Evolutionary conservation across 176 grass and related monocot species (phyloP), one percentile per base, ranked within the genome.

Genomic region (Eragrostis nindensis): DNA sequence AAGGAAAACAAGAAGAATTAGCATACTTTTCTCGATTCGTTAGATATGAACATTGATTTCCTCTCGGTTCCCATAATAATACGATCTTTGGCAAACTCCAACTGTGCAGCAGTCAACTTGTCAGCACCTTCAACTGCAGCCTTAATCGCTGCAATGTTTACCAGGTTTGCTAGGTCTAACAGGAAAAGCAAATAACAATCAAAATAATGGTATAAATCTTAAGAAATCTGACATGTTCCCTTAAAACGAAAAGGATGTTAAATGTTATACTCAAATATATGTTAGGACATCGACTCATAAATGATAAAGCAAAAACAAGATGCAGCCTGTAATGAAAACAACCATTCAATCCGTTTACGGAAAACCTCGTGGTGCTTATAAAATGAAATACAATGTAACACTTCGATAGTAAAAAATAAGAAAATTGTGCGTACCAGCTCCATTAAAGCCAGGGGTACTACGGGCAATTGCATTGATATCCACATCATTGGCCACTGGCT

Each of bases 1-100:
- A 80, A 56, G 29, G 41, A 45, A 77, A 76, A 60, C 5, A 76
- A 75, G 25, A 71, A 75, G 25, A 71, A 71, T 18, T 84, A 43
- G 8, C 71, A 83, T 87, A 70, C 97, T 90, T 99, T 99, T 74
- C 83, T 99, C 0, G 97, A 99, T 80, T 96, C 92, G 68, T 99
- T 90, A 63, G 97, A 91, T 70, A 99, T 82, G 70, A 91, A 99
- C 97, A 99, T 93, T 72, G 90, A 85, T 86, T 91, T 99, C 80
- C 97, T 86, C 72, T 99, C 93, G 71, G 97, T 99, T 82, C 97
- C 97, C 97, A 96, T 99, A 49, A 99, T 84, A 77, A 99, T 96
- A 83, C 97, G 87, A 79, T 99, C 97, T 87, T 99, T 99, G 4
- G 97, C 97, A 69, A 93, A 99, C 64, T 99, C 97, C 82, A 96